A percentile compares a stretch with the other conserved stretches of the same genome.
phyloP scores from a whole-genome alignment of 176 grass and related monocot genomes.

The Phoenix roebelenii region DNA sequence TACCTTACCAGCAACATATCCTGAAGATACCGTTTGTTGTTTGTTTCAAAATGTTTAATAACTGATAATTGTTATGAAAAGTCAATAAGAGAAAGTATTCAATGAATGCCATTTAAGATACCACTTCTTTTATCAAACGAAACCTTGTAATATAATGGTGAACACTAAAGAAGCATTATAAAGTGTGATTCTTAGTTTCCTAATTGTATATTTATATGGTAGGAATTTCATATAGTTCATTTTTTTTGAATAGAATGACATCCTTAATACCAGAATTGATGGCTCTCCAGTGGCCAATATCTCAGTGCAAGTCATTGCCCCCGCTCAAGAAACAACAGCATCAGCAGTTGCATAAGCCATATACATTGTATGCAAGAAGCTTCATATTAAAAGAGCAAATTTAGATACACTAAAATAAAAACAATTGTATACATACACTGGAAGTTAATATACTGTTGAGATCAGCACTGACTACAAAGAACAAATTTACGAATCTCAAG shows the following conservation, averaged over 20 bases:
- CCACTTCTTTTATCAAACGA: too few relatives aligned
- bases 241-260: not conserved
- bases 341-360: constrained; percentile 69
- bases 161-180: not conserved
- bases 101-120: too few relatives aligned
- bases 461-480: too few relatives aligned
- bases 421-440: not conserved
- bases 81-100: too few relatives aligned
- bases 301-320: constrained; percentile 82
- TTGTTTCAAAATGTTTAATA: too few relatives aligned
- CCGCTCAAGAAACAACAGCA: constrained; percentile 62
- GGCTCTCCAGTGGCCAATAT: constrained; percentile 74
- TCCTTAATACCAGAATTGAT: constrained; percentile 60
- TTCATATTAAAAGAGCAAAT: constrained; percentile 15
- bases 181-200: not conserved
- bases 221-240: not conserved
- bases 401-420: constrained; percentile 1
- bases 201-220: not conserved
- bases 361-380: constrained; percentile 72
- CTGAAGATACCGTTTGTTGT: too few relatives aligned
- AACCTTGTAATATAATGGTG: too few relatives aligned
- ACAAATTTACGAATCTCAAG: too few relatives aligned
- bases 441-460: too few relatives aligned
- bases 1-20: too few relatives aligned
- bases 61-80: too few relatives aligned